Evolutionary conservation across 2,329 filamentous ascomycete genomes (phyloP), one percentile per base, ranked within the genome.

Genomic region (Aspergillus proliferans): DNA sequence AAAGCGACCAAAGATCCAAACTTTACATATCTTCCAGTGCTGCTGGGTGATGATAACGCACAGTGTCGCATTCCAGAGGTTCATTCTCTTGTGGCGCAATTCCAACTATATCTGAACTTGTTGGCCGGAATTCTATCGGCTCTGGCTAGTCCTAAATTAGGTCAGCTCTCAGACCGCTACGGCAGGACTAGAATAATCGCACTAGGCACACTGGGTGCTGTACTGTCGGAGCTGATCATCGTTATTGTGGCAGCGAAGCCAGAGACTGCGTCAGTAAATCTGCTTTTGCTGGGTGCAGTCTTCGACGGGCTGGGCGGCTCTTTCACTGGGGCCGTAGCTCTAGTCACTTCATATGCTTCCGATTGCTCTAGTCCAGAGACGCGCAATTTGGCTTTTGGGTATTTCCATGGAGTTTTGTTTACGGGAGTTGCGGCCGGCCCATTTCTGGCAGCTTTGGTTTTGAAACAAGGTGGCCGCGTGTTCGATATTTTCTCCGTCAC

Each of bases 361-460:
- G 93, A 98, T 68, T 95, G 89, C 68, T 92, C 90, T 0, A 76
- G 86, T 3, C 87, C 90, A 0, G 85, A 87, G 26, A 82, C 82
- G 61, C 83, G 93, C 18, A 87, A 86, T 51, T 86, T 95, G 6
- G 82, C 84, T 4, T 93, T 97, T 66, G 91, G 89, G 6, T 92
- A 91, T 64, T 85, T 97, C 59, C 88, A 97, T 60, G 90, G 88
- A 9, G 90, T 86, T 57, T 76, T 98, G 7, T 97, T 95, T 67
- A 79, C 81, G 1, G 93, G 93, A n/a, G 82, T 97, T 42, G 92
- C 93, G 0, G 70, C 92, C 28, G 93, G 93, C 0, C 93, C 93
- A 6, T 77, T 94, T 2, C 63, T 95, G 19, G 86, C 90, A 0
- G 91, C 87, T 2, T 85, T 87, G 58, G 75, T 96, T 40, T 85